These are phyloP conservation scores for Penicillium herquei DNA, from an alignment of 495 filamentous ascomycete species.

Conservation along the genomic window DNA sequence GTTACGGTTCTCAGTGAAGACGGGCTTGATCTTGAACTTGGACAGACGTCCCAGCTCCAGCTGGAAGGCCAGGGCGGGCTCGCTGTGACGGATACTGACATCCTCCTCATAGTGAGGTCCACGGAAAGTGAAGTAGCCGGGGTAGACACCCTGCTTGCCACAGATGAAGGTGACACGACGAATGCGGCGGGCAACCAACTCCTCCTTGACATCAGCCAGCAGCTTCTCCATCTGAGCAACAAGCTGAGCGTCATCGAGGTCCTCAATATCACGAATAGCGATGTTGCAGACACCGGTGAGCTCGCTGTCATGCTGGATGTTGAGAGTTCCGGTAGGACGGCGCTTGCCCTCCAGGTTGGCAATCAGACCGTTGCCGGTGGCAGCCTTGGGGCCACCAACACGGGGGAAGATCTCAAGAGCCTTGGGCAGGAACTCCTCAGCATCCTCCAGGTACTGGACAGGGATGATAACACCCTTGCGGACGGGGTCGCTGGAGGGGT, in stretches of 20 bases:
- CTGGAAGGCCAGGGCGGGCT: slow-evolving; percentile 97
- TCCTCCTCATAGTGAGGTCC: slow-evolving; percentile 88
- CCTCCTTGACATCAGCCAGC: slow-evolving; percentile 78
- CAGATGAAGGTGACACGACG: slow-evolving; percentile 95
- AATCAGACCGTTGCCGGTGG: slow-evolving; percentile 52
- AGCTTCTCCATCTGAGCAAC: slow-evolving; percentile 69
- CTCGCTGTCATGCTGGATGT: slow-evolving; percentile 63
- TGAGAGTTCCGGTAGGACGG: slow-evolving; percentile 45
- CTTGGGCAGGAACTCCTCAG: slow-evolving; percentile 75
- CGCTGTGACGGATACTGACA: slow-evolving; percentile 91
- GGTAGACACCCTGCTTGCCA: slow-evolving; percentile 91
- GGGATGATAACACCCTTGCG: slow-evolving; percentile 94
- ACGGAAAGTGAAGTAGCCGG: slow-evolving; percentile 97
- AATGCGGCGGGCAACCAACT: slow-evolving; percentile 74
- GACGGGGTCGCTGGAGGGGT: slow-evolving; percentile 67
- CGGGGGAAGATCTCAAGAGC: slow-evolving; percentile 80
- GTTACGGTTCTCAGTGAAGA: slow-evolving; percentile 98
- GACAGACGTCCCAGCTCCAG: slow-evolving; percentile 88
- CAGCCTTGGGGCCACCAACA: slow-evolving; percentile 35
- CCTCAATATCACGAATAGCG: slow-evolving; percentile 86
- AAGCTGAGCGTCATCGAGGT: slow-evolving; percentile 78
- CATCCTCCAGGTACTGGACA: slow-evolving; percentile 89
- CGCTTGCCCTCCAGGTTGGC: slow-evolving; percentile 74
- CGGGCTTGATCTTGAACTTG: slow-evolving; percentile 96
- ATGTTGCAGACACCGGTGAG: slow-evolving; percentile 89